Evolutionary conservation across 192 early-diverging fungal species (phyloP), one percentile per base, ranked within the genome.

Genomic region (Coemansia sp.): DNA sequence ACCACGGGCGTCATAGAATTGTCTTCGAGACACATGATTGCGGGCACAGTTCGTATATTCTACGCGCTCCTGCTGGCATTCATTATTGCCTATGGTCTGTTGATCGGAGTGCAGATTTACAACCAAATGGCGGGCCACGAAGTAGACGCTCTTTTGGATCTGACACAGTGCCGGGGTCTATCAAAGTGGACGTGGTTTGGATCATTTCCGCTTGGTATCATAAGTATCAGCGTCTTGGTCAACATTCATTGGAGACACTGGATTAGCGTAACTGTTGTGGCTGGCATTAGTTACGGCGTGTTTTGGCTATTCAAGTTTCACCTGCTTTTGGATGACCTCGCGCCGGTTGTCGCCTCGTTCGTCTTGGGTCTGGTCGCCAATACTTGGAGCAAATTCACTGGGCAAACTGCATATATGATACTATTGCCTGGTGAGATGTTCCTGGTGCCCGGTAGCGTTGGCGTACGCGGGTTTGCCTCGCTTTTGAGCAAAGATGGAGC

Each of bases 1-100:
- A 95, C 95, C 0, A 84, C 88, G 18, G 77, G 88, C 20, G 89
- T 97, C 60, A 93, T 94, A 75, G 94, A 96, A 69, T 64, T 96
- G 43, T 85, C 90, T 0, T 91, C 92, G 12, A 84, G 91, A n/a
- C 94, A 97, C 62, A 85, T 95, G 73, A 83, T 95, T 37, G 89
- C 90, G n/a, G 95, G 95, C 20, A 88, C 89, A 0, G 90, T 97
- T 5, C 85, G 92, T n/a, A 70, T 94, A 59, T 86, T 93, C 53
- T 86, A 91, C 64, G 88, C 92, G 0, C 76, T 96, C 3, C 85
- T 96, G 64, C 87, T 88, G 23, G 91, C 92, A 1, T 83, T 92
- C 56, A 85, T 91, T 48, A 79, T 92, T 8, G 91, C 86, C 13
- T 92, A 86, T 57, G 92, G 91, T 23, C 62, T 91, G 20, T 70